phyloP scores from a whole-genome alignment of 305 asterid genomes.

The Fraxinus dipetala region DNA sequence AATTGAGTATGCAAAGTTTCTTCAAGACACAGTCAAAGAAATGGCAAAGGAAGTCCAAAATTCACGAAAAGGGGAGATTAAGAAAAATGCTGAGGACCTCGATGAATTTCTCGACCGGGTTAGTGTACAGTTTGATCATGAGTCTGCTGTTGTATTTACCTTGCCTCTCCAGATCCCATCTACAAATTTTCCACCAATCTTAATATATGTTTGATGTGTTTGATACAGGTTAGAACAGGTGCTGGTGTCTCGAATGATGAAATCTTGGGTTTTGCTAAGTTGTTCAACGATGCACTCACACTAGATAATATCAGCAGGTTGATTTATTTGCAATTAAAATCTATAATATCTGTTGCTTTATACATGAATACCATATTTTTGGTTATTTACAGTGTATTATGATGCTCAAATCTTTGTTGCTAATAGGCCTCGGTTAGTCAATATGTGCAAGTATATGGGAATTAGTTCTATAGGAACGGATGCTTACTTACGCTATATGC shows the following conservation, averaged over 20 bases:
- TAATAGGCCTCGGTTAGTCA: constrained; percentile 79
- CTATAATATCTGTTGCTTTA: constrained; percentile 10
- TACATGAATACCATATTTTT: neutral
- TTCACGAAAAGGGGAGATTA: constrained; percentile 42
- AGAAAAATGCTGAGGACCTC: constrained; percentile 53
- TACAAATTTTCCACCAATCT: neutral
- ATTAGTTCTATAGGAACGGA: constrained; percentile 74
- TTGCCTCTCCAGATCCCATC: constrained; percentile 17
- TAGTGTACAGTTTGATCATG: constrained; percentile 17
- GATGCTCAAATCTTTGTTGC: constrained; percentile 1
- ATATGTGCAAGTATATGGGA: constrained; percentile 96
- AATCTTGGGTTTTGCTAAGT: constrained; percentile 78
- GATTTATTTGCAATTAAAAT: constrained; percentile 4
- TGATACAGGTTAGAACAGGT: constrained; percentile 74
- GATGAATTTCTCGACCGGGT: constrained; percentile 48
- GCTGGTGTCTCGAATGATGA: constrained; percentile 72
- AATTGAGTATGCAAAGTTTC: constrained; percentile 50
- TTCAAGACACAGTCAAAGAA: constrained; percentile 52
- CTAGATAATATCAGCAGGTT: constrained; percentile 88
- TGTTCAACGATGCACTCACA: constrained; percentile 91
- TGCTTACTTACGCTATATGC: constrained; percentile 79
- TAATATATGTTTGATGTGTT: constrained; percentile 21
- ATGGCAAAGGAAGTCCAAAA: constrained; percentile 57
- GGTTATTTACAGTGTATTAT: constrained; percentile 15
- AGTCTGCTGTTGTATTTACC: constrained; percentile 5